Conservation (phyloP, 176 grass and related monocot genomes). For the Triticum timopheevii region DNA sequence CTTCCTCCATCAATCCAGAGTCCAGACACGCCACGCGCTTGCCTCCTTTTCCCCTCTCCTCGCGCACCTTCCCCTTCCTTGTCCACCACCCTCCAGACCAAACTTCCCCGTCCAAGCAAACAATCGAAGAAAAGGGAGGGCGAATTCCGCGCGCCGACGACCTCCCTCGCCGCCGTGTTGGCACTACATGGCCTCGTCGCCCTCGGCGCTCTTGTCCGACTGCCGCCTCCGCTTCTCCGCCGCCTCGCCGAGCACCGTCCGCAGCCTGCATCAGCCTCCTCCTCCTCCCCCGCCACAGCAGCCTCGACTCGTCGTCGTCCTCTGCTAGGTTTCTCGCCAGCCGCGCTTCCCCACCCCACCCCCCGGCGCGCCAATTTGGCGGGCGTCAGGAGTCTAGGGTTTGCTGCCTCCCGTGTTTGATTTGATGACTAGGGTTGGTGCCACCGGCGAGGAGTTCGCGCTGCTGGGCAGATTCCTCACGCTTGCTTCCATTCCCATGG, state of each 20-base stretch:
- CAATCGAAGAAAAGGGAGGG: neutral
- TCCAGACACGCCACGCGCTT: neutral
- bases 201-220: neutral
- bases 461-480: slow-evolving; percentile 23
- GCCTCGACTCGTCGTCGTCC: neutral
- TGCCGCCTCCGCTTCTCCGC: slow-evolving; percentile 7
- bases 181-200: slow-evolving; percentile 10
- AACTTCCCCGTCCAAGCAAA: neutral
- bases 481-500: slow-evolving; percentile 29
- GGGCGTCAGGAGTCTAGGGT: neutral
- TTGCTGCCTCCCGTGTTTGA: neutral
- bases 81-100: neutral
- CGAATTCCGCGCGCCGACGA: slow-evolving; percentile 8
- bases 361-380: slow-evolving; percentile 1
- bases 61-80: neutral
- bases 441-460: slow-evolving; percentile 23
- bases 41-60: neutral
- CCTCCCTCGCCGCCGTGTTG: neutral
- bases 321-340: neutral
- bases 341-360: neutral
- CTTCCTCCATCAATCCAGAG: neutral
- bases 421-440: slow-evolving; percentile 27
- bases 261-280: neutral
- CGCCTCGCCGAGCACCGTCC: slow-evolving; percentile 9
- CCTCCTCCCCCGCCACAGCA: slow-evolving; percentile 6